Evolutionary conservation across 257 asterid species (phyloP).

Genomic region (Vinca minor): DNA sequence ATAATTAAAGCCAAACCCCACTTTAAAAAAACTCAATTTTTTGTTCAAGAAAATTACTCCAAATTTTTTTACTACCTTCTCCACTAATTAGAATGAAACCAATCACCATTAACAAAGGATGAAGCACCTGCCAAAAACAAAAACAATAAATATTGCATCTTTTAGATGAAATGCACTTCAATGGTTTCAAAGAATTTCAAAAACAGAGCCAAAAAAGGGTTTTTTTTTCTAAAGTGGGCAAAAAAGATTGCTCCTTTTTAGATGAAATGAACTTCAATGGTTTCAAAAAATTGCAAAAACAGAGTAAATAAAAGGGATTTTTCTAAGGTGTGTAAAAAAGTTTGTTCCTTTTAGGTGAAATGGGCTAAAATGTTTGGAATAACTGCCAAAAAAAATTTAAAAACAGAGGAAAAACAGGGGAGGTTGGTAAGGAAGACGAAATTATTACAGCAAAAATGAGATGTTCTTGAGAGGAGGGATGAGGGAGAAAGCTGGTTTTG

Average conservation of each 20-base stretch:
- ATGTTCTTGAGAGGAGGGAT: slow-evolving; percentile 45
- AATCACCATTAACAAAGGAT: slow-evolving; percentile 83
- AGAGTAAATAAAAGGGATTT: too few species aligned
- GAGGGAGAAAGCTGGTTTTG: slow-evolving; percentile 60
- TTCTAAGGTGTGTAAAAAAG: too few species aligned
- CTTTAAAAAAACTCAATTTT: not conserved
- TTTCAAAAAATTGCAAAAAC: too few species aligned
- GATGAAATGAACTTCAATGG: too few species aligned
- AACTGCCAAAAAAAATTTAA: too few species aligned
- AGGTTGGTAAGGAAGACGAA: too few species aligned
- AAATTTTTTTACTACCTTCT: slow-evolving; percentile 53
- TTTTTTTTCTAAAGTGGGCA: too few species aligned
- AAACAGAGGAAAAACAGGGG: too few species aligned
- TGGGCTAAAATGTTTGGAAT: too few species aligned
- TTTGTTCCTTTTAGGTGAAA: too few species aligned
- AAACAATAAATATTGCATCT: not conserved
- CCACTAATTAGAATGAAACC: slow-evolving; percentile 84
- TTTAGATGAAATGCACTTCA: not conserved
- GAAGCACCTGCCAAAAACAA: slow-evolving; percentile 66
- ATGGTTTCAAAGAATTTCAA: slow-evolving; percentile 8
- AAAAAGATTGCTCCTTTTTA: too few species aligned
- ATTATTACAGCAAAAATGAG: slow-evolving; percentile 52
- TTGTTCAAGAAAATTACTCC: slow-evolving; percentile 7
- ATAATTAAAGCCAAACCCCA: slow-evolving; percentile 7
- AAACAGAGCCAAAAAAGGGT: not conserved